Evolutionary conservation across 768 basidiomycete species (phyloP).

Genomic region (Harrya chromipes): DNA sequence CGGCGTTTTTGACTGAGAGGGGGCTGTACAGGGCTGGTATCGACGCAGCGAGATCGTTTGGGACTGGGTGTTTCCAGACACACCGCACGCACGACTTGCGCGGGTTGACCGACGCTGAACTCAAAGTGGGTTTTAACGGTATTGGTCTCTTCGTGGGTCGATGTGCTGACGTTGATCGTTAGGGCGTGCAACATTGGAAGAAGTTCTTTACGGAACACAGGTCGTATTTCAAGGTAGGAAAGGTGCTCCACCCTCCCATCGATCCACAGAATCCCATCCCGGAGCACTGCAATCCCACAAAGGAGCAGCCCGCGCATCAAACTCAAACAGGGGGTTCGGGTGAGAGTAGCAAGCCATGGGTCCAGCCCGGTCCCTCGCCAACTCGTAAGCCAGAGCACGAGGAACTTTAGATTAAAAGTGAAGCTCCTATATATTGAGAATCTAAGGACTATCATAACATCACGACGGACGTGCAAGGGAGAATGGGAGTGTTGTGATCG

Average conservation of each 20-base stretch:
- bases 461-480: constrained; percentile 21
- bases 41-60: constrained; percentile 91
- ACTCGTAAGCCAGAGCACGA: constrained; percentile 15
- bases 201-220: constrained; percentile 82
- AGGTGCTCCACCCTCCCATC: constrained; percentile 70
- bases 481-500: constrained; percentile 19
- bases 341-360: constrained; percentile 27
- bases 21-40: constrained; percentile 60
- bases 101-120: constrained; percentile 69
- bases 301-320: constrained; percentile 31
- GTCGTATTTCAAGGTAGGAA: constrained; percentile 75
- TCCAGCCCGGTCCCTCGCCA: constrained; percentile 14
- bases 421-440: constrained; percentile 8
- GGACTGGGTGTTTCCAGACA: constrained; percentile 87
- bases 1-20: constrained; percentile 20
- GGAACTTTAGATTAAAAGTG: constrained; percentile 30
- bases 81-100: constrained; percentile 92
- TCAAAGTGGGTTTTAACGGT: constrained; percentile 48
- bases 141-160: not conserved
- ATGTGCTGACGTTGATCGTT: not conserved
- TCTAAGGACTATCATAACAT: constrained; percentile 14
- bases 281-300: constrained; percentile 69
- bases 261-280: constrained; percentile 75
- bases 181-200: constrained; percentile 89
- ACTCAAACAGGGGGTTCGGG: constrained; percentile 29